Conservation (phyloP, 805 yeast species). For the Lipomyces mesembrius region DNA sequence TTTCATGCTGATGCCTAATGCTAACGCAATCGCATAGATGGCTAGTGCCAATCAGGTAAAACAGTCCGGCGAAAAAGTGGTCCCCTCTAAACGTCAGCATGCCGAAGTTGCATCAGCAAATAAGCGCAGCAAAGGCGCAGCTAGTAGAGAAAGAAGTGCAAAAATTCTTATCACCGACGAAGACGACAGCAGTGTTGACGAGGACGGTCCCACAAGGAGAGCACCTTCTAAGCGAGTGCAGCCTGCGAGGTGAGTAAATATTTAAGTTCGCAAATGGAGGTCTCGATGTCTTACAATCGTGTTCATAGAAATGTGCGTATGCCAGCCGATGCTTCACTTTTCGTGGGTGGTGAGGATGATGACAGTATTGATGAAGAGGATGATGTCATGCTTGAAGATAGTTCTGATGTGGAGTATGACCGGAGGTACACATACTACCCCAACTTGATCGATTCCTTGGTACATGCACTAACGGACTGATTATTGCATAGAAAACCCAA, state of each 20-base stretch:
- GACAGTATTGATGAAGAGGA: background rate
- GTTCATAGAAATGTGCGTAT: background rate
- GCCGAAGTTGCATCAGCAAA: background rate
- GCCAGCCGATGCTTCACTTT: background rate
- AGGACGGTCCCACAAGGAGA: background rate
- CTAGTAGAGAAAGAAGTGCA: background rate
- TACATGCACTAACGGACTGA: background rate
- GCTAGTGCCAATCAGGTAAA: background rate
- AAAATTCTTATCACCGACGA: background rate
- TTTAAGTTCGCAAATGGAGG: background rate
- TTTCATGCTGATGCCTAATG: background rate
- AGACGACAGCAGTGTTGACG: background rate
- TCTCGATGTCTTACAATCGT: background rate
- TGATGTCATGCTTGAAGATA: conserved; percentile 3
- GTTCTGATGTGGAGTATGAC: background rate
- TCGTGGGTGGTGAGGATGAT: background rate
- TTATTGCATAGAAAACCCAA: background rate
- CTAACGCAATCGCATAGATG: background rate
- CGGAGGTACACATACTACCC: background rate
- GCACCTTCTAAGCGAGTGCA: background rate
- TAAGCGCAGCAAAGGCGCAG: conserved; percentile 2
- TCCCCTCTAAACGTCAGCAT: background rate
- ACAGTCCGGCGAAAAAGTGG: background rate
- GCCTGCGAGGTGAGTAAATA: background rate
- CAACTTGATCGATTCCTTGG: background rate